A percentile compares a stretch with the other conserved stretches of the same genome.
Evolutionary conservation across 441 rosid species (phyloP).

Genomic region (Breynia disticha): DNA sequence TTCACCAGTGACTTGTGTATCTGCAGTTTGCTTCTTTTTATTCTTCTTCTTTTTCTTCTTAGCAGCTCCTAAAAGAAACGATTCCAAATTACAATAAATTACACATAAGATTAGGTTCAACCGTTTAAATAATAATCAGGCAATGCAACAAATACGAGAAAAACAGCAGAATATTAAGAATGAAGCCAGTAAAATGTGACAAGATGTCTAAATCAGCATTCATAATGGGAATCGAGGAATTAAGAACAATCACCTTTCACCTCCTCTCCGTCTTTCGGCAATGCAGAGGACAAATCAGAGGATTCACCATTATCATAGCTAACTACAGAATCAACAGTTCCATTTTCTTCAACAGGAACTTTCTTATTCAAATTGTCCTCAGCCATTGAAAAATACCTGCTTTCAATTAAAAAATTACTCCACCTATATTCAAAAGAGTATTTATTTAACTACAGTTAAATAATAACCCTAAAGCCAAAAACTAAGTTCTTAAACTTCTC

Average conservation of each 20-base stretch:
- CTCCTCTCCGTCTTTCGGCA: conserved; percentile 40
- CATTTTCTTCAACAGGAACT: conserved; percentile 32
- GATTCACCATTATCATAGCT: conserved; percentile 32
- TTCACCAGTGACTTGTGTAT: background rate
- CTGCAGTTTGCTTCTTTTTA: conserved; percentile 71
- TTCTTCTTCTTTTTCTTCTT: conserved; percentile 94
- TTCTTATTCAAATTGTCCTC: conserved; percentile 25
- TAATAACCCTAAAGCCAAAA: too few relatives aligned
- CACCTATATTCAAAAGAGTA: too few relatives aligned
- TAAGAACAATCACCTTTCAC: conserved; percentile 38
- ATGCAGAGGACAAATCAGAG: conserved; percentile 19
- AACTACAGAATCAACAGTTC: conserved; percentile 26
- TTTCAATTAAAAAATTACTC: background rate
- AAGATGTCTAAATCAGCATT: too few relatives aligned
- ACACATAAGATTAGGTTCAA: background rate
- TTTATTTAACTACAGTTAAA: too few relatives aligned
- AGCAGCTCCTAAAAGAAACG: conserved; percentile 38
- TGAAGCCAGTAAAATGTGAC: too few relatives aligned
- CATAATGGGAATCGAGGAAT: background rate
- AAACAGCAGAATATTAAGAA: too few relatives aligned
- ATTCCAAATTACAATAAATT: conserved; percentile 7
- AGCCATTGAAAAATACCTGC: conserved; percentile 28
- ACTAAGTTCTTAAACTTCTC: too few relatives aligned
- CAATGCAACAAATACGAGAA: background rate
- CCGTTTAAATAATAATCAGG: background rate